Evolutionary conservation across 176 grass and related monocot genomes (phyloP).

Genomic region (Carex parvula): DNA sequence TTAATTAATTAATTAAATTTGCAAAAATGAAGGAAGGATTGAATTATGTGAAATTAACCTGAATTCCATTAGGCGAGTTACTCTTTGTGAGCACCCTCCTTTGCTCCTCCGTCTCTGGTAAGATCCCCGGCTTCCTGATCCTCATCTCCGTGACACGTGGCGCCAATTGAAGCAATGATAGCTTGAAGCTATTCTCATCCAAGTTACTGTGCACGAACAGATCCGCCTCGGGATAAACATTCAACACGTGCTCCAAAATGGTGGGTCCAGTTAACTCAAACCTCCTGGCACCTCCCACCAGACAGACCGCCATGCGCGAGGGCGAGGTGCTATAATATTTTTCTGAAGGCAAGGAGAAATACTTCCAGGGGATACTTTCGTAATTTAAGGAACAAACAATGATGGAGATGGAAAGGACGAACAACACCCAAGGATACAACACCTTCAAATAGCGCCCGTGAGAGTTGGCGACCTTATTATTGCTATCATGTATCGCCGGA

Average conservation of each 20-base stretch:
- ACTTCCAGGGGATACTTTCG: neutral
- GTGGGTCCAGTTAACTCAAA: slow-evolving; percentile 90
- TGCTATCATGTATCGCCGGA: neutral
- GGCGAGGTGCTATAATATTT: neutral
- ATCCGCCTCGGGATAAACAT: slow-evolving; percentile 25
- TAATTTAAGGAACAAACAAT: slow-evolving; percentile 3
- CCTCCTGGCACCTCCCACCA: slow-evolving; percentile 72
- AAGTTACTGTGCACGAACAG: slow-evolving; percentile 82
- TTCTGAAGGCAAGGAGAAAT: neutral
- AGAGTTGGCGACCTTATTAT: neutral
- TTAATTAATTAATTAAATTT: too few species aligned
- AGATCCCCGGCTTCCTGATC: slow-evolving; percentile 36
- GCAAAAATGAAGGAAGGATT: too few species aligned
- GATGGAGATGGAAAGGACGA: neutral
- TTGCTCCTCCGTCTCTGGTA: slow-evolving; percentile 38
- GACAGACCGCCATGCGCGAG: slow-evolving; percentile 56
- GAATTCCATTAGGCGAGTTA: slow-evolving; percentile 86
- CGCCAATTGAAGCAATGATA: slow-evolving; percentile 39
- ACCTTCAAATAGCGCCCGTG: neutral
- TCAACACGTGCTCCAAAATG: slow-evolving; percentile 60
- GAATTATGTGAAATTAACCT: slow-evolving; percentile 34
- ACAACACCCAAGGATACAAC: neutral
- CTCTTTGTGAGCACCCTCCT: slow-evolving; percentile 43
- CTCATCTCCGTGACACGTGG: slow-evolving; percentile 35
- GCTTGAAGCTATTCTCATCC: slow-evolving; percentile 72